Conservation (phyloP, 2,329 filamentous ascomycete genomes). For the Alternaria incomplexa region DNA sequence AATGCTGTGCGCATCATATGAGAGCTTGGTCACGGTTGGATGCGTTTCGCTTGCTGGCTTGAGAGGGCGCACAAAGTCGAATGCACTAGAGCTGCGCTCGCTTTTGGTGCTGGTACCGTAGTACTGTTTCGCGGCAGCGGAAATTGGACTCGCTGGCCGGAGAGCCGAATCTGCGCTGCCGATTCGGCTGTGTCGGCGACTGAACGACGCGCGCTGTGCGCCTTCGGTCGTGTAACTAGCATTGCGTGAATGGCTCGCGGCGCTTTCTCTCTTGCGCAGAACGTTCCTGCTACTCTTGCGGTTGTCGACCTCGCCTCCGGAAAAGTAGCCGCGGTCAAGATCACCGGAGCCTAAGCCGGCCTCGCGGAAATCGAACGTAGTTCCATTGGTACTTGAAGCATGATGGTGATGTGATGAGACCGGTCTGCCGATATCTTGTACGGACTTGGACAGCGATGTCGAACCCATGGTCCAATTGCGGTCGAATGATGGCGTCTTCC, state of each 20-base stretch:
- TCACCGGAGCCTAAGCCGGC: slow-evolving; percentile 55
- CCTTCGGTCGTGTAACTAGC: slow-evolving; percentile 71
- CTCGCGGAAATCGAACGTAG: slow-evolving; percentile 34
- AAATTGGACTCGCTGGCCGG: slow-evolving; percentile 60
- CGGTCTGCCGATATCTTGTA: slow-evolving; percentile 35
- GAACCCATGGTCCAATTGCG: slow-evolving; percentile 62
- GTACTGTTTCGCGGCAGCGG: slow-evolving; percentile 72
- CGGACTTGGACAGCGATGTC: slow-evolving; percentile 35
- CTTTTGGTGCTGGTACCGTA: slow-evolving; percentile 59
- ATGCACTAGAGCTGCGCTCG: slow-evolving; percentile 57
- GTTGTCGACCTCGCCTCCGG: slow-evolving; percentile 81
- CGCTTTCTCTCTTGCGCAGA: slow-evolving; percentile 73
- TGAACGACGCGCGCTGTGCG: slow-evolving; percentile 66
- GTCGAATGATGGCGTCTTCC: slow-evolving; percentile 65
- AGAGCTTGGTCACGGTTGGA: slow-evolving; percentile 64
- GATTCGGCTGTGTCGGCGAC: slow-evolving; percentile 74
- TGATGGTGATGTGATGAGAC: slow-evolving; percentile 44
- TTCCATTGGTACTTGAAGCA: slow-evolving; percentile 37
- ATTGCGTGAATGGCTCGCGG: slow-evolving; percentile 67
- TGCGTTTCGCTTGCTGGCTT: slow-evolving; percentile 51
- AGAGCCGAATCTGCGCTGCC: slow-evolving; percentile 78
- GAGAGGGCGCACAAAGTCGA: slow-evolving; percentile 48
- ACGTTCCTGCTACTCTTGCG: slow-evolving; percentile 72
- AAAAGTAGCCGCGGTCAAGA: slow-evolving; percentile 90
- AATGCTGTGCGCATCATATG: slow-evolving; percentile 57